Percentiles rank a stretch among this genome's conserved stretches.
These are phyloP conservation scores for Apophysomyces trapeziformis DNA, from an alignment of 371 early-diverging fungal species.

Conservation along the genomic window DNA sequence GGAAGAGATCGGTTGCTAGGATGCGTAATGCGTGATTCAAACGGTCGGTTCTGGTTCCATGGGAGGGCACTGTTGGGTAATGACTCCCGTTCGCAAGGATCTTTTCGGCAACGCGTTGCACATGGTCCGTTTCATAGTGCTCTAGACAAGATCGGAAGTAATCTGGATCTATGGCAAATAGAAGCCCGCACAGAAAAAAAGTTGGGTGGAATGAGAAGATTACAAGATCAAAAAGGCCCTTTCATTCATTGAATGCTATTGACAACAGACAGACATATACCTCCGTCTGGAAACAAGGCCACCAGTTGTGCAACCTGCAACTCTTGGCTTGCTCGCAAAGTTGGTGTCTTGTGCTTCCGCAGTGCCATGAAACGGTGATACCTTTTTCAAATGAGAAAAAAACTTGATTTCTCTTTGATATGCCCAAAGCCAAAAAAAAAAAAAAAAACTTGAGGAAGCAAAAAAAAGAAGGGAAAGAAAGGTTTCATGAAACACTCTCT, in stretches of 20 bases:
- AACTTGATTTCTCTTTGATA: too few species aligned
- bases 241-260: too few species aligned
- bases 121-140: conserved; percentile 43
- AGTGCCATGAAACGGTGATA: neutral
- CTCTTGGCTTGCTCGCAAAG: neutral
- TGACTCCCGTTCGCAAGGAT: conserved; percentile 37
- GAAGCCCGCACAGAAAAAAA: neutral
- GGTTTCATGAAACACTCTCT: too few species aligned
- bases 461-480: too few species aligned
- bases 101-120: conserved; percentile 52
- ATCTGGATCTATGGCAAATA: conserved; percentile 33
- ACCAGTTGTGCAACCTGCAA: conserved; percentile 24
- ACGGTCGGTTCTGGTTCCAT: conserved; percentile 17
- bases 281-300: conserved; percentile 41
- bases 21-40: conserved; percentile 40
- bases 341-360: neutral
- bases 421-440: too few species aligned
- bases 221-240: too few species aligned
- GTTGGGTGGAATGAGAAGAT: neutral
- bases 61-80: conserved; percentile 38
- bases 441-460: too few species aligned
- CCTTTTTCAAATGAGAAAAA: too few species aligned
- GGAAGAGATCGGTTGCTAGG: conserved; percentile 57
- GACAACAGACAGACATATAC: conserved; percentile 12
- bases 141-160: conserved; percentile 51